phyloP scores from a whole-genome alignment of 2,329 filamentous ascomycete genomes.

The Celoporthe dispersa region DNA sequence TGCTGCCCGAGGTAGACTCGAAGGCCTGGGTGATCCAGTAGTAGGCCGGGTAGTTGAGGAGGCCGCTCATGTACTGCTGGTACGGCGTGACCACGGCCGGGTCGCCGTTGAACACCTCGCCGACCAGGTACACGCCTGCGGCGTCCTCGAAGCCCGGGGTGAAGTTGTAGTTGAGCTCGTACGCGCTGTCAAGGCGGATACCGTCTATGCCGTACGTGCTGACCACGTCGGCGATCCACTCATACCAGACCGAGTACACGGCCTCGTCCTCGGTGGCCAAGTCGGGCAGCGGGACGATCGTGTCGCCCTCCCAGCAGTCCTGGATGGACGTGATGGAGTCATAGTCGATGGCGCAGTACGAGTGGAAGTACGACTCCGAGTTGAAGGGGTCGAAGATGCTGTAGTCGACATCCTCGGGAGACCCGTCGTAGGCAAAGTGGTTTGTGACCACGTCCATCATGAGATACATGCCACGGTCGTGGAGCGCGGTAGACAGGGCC shows the following conservation, averaged over 20 bases:
- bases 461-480: constrained; percentile 54
- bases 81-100: constrained; percentile 49
- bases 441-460: constrained; percentile 66
- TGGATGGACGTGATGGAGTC: constrained; percentile 45
- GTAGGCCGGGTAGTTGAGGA: constrained; percentile 56
- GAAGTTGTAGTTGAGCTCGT: constrained; percentile 53
- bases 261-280: constrained; percentile 50
- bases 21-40: constrained; percentile 38
- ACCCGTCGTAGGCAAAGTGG: constrained; percentile 58
- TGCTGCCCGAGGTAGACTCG: constrained; percentile 36
- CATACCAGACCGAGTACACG: constrained; percentile 49
- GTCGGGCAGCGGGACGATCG: constrained; percentile 54
- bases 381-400: constrained; percentile 59
- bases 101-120: constrained; percentile 55
- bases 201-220: constrained; percentile 58
- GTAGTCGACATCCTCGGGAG: constrained; percentile 55
- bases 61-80: constrained; percentile 50
- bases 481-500: constrained; percentile 53
- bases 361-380: constrained; percentile 57
- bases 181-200: constrained; percentile 54
- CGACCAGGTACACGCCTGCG: constrained; percentile 53
- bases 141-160: constrained; percentile 49
- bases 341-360: constrained; percentile 58
- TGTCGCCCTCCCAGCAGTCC: constrained; percentile 54
- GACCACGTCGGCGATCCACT: constrained; percentile 53